Percentiles rank a stretch among this genome's conserved stretches.
Conservation (phyloP, 495 filamentous ascomycete species). For the Penicillium daleae region DNA sequence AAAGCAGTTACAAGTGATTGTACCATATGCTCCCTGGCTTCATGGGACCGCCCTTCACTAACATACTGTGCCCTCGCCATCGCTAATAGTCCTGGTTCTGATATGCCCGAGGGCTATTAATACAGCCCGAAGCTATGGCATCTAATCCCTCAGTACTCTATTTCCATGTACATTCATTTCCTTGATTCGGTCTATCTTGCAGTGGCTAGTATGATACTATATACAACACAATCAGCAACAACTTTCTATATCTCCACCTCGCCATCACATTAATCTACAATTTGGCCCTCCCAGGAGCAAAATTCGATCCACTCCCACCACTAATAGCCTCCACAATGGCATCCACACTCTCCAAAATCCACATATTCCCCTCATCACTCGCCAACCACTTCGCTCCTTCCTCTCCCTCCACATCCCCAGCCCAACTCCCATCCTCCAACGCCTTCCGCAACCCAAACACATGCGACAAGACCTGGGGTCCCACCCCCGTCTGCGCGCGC, state of each 20-base stretch:
- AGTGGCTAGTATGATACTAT: not conserved
- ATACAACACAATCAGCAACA: conserved; percentile 1
- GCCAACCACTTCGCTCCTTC: conserved; percentile 67
- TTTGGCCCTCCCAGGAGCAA: conserved; percentile 59
- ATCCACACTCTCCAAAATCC: conserved; percentile 73
- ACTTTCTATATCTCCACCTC: not conserved
- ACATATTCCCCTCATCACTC: conserved; percentile 71
- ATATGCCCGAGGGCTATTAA: too few relatives aligned
- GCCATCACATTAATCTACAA: conserved; percentile 37
- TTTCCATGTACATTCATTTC: not conserved
- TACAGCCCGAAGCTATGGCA: too few relatives aligned
- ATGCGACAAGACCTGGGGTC: conserved; percentile 76
- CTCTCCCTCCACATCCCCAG: conserved; percentile 54
- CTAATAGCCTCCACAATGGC: conserved; percentile 66
- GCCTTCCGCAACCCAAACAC: conserved; percentile 75
- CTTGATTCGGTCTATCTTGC: not conserved
- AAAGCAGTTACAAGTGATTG: too few relatives aligned
- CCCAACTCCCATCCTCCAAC: conserved; percentile 64
- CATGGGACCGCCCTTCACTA: too few relatives aligned
- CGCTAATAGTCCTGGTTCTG: too few relatives aligned
- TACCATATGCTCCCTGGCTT: too few relatives aligned
- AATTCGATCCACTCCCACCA: conserved; percentile 58
- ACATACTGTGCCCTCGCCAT: too few relatives aligned
- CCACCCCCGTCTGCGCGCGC: conserved; percentile 75
- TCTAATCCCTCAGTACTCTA: too few relatives aligned